Evolutionary conservation across 2,329 filamentous ascomycete species (phyloP), one percentile per base, ranked within the genome.

Genomic region (Chrysoporthe deuterocubensis): DNA sequence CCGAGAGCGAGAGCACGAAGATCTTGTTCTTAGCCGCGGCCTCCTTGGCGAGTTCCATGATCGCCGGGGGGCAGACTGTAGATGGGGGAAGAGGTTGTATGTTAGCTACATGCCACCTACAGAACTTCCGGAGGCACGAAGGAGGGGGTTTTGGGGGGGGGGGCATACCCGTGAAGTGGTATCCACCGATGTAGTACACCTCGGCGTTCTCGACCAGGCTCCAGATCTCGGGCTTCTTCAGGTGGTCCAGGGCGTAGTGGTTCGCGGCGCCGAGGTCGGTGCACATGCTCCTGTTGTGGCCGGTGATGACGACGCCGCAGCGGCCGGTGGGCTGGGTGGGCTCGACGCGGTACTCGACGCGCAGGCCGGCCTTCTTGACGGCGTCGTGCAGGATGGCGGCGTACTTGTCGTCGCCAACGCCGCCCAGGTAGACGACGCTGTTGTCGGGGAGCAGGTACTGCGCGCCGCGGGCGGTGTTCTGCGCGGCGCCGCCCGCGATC

Each of bases 181-280:
- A 99, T 58, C 96, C 96, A 76, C 96, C 96, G 71, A 99, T 90
- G 77, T 97, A 99, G 86, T 90, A 97, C 75, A 92, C 86, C 77
- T 94, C 88, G 67, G 95, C 94, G 75, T 91, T 89, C 88, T 98
- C 89, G 69, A 96, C 96, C 63, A 97, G 86, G 73, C 89, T 87
- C 96, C 96, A 99, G 81, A 98, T 91, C 81, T 95, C 89, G 65
- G 93, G 91, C 79, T 89, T 88, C 88, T 97, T 93, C 79, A 99
- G 83, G 81, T 99, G 96, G 71, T 96, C 93, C 64, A 97, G 80
- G 82, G 95, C 95, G 85, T 99, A 99, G 85, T 94, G 92, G 85
- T 99, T 99, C 74, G 96, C 96, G 71, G 96, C 96, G 71, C 91
- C 96, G 67, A 99, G 91, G 77, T 98, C 94, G 71, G 96, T 99